These are phyloP conservation scores for Hemisphaericaspora xylofermentans DNA, from an alignment of 1,139 yeast genomes.

Conservation along the genomic window DNA sequence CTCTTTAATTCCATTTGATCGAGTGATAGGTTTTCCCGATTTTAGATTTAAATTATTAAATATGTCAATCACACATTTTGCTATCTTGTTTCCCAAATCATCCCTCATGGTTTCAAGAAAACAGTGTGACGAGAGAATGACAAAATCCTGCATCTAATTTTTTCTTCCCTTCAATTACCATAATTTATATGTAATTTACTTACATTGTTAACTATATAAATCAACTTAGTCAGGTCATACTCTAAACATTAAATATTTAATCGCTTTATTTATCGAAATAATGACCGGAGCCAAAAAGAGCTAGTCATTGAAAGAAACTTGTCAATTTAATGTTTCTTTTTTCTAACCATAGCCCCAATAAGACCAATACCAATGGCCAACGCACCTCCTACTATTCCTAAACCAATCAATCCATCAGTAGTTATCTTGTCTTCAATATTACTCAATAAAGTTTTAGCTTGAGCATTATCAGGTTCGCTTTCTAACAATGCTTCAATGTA, in stretches of 20 bases:
- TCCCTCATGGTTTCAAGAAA: background rate
- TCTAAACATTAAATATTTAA: too few species aligned
- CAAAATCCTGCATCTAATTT: background rate
- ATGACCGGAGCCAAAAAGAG: too few species aligned
- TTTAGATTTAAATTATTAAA: conserved; percentile 21
- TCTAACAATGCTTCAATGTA: conserved; percentile 75
- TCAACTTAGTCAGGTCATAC: too few species aligned
- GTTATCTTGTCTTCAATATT: conserved; percentile 85
- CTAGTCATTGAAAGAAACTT: background rate
- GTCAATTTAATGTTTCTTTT: conserved; percentile 21
- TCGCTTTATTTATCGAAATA: too few species aligned
- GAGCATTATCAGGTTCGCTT: conserved; percentile 82
- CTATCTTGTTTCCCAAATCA: conserved; percentile 17
- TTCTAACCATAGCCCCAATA: conserved; percentile 55
- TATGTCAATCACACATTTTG: conserved; percentile 16
- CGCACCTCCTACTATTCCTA: conserved; percentile 82
- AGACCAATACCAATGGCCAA: conserved; percentile 80
- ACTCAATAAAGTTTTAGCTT: conserved; percentile 68
- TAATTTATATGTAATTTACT: too few species aligned
- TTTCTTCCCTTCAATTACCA: background rate
- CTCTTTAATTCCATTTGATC: conserved; percentile 67
- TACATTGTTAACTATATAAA: too few species aligned
- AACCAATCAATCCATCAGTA: conserved; percentile 81
- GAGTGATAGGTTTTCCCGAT: conserved; percentile 54
- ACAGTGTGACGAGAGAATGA: background rate